Conservation (phyloP, 352 stramenopile genomes). For the Lagenidium giganteum region DNA sequence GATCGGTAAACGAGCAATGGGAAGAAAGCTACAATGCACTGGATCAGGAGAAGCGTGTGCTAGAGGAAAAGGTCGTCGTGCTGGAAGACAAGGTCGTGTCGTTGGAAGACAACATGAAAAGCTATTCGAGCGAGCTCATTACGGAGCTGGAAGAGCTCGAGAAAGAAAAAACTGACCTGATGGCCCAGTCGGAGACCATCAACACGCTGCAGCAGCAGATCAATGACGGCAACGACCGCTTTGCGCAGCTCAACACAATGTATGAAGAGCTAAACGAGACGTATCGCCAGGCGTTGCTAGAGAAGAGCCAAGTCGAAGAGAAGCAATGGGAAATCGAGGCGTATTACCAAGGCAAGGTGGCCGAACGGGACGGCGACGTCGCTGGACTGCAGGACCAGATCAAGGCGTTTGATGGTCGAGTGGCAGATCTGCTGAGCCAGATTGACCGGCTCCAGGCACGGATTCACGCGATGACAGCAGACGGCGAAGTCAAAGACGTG, state of each 20-base stretch:
- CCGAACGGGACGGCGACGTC: slow-evolving; percentile 15
- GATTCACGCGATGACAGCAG: slow-evolving; percentile 13
- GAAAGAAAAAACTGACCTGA: slow-evolving; percentile 29
- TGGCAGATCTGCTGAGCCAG: no score
- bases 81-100: slow-evolving; percentile 45
- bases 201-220: slow-evolving; percentile 42
- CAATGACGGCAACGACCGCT: slow-evolving; percentile 50
- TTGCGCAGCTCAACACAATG: slow-evolving; percentile 42
- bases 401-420: neutral
- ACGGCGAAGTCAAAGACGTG: slow-evolving; percentile 27
- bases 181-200: slow-evolving; percentile 27
- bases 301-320: slow-evolving; percentile 19
- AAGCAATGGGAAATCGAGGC: slow-evolving; percentile 18
- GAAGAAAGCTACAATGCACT: slow-evolving; percentile 52
- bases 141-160: slow-evolving; percentile 49
- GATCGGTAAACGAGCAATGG: slow-evolving; percentile 57
- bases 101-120: slow-evolving; percentile 46
- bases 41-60: slow-evolving; percentile 36
- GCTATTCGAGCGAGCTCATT: slow-evolving; percentile 39
- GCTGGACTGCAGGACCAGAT: slow-evolving; percentile 20
- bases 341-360: slow-evolving; percentile 12
- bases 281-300: slow-evolving; percentile 25
- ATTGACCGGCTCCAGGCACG: slow-evolving; percentile 17
- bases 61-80: slow-evolving; percentile 38
- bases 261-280: slow-evolving; percentile 41